Conservation (phyloP, 2,329 filamentous ascomycete species). For the Stromatinia cepivora region DNA sequence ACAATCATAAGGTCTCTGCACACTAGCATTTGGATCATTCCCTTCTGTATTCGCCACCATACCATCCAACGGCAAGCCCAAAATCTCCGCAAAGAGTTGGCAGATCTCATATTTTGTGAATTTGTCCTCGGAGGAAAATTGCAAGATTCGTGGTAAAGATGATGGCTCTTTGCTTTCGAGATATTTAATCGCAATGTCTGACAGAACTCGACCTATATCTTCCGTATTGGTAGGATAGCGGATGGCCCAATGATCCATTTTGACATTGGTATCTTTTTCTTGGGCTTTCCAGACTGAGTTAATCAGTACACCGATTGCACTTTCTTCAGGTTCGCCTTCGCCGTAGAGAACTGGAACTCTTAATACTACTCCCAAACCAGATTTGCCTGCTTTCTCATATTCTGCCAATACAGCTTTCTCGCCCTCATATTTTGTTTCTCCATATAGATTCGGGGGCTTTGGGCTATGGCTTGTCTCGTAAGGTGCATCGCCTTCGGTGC, state of each 20-base stretch:
- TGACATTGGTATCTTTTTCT: constrained; percentile 59
- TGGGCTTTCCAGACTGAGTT: constrained; percentile 75
- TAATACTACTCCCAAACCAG: constrained; percentile 65
- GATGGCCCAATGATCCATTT: constrained; percentile 84
- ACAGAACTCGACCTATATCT: constrained; percentile 71
- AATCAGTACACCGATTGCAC: constrained; percentile 79
- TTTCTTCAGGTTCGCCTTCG: constrained; percentile 71
- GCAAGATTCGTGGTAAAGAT: constrained; percentile 67
- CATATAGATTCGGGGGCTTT: constrained; percentile 74
- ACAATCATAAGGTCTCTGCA: constrained; percentile 83
- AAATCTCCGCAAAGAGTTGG: constrained; percentile 72
- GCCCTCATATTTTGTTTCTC: constrained; percentile 71
- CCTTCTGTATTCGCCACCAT: constrained; percentile 71
- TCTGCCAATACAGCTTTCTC: constrained; percentile 68
- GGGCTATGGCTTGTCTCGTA: constrained; percentile 67
- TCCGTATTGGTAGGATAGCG: constrained; percentile 88
- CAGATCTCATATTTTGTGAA: constrained; percentile 93
- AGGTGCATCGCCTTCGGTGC: constrained; percentile 75
- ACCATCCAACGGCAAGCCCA: constrained; percentile 68
- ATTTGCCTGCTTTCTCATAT: constrained; percentile 50
- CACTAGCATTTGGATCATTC: constrained; percentile 68
- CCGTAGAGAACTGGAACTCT: constrained; percentile 86
- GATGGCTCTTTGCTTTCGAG: constrained; percentile 50
- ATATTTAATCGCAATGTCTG: constrained; percentile 72
- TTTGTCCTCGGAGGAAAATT: constrained; percentile 83